These are phyloP conservation scores for Malus domestica DNA, from an alignment of 306 rosid species.

Conservation along the genomic window ASM211411v1 NC_041804.1:8228501-8229000, in stretches of 20 bases:
- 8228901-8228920: constrained; percentile 22
- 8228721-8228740: neutral
- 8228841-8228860: constrained; percentile 3
- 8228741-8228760: constrained; percentile 8
- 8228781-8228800: neutral
- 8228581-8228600: constrained; percentile 7
- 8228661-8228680: constrained; percentile 10
- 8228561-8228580: constrained; percentile 16
- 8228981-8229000: constrained; percentile 39
- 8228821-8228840: constrained; percentile 15
- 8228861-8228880: neutral
- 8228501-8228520: neutral
- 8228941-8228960: neutral
- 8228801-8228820: neutral
- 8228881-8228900: constrained; percentile 4
- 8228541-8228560: constrained; percentile 16
- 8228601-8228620: constrained; percentile 14
- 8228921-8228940: constrained; percentile 18
- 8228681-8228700: constrained; percentile 14
- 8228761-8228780: constrained; percentile 16
- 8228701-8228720: constrained; percentile 8
- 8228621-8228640: neutral
- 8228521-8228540: neutral
- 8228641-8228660: neutral
- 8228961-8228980: neutral